Conservation (phyloP, 768 basidiomycete species). For the Holtermanniella nyarrowii region DNA sequence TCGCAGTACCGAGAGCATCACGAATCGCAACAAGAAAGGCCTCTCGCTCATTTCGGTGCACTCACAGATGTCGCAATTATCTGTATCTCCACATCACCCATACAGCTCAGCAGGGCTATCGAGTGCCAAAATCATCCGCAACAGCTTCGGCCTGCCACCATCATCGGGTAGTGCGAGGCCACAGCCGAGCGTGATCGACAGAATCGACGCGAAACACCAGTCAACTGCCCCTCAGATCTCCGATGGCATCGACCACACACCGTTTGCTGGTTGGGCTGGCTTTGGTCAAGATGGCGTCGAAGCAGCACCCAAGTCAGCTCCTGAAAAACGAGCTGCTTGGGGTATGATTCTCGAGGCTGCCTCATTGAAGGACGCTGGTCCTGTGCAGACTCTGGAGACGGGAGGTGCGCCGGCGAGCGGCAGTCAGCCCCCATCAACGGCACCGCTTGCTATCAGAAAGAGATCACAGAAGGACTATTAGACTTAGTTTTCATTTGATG, state of each 20-base stretch:
- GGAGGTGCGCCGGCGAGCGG: not conserved
- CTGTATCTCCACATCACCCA: not conserved
- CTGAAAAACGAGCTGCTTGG: not conserved
- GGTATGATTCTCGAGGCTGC: not conserved
- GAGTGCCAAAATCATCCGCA: not conserved
- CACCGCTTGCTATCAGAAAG: not conserved
- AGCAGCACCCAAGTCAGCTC: not conserved
- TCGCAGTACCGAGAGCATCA: not conserved
- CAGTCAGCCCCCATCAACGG: not conserved
- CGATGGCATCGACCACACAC: not conserved
- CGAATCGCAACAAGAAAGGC: not conserved
- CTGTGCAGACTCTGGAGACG: not conserved
- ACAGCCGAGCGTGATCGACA: not conserved
- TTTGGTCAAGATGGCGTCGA: not conserved
- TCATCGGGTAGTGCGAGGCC: not conserved
- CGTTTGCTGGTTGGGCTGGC: not conserved
- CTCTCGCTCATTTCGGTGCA: not conserved
- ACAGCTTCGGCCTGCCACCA: not conserved
- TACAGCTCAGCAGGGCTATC: not conserved
- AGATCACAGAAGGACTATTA: not conserved
- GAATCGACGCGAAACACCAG: not conserved
- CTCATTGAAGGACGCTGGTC: not conserved
- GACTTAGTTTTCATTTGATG: too few relatives aligned
- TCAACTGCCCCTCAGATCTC: not conserved
- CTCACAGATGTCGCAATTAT: not conserved